These are phyloP conservation scores for Backusella parvicylindrica DNA, from an alignment of 192 early-diverging fungal genomes.

Conservation along the genomic window DNA sequence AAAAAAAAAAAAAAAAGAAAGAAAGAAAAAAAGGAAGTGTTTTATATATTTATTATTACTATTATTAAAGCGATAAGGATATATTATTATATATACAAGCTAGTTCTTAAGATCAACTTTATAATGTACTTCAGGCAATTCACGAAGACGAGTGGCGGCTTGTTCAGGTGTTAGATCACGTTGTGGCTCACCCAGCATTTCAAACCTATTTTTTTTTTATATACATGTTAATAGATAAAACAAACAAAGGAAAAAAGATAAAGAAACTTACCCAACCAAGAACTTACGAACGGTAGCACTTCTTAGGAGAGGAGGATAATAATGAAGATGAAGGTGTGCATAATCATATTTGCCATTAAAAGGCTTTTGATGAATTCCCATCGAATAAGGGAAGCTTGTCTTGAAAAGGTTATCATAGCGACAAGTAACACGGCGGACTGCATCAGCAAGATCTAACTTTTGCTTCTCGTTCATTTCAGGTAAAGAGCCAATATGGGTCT, in stretches of 20 bases:
- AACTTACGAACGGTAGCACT: conserved; percentile 92
- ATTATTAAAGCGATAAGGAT: neutral
- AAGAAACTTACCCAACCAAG: conserved; percentile 77
- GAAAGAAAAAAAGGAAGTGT: no score
- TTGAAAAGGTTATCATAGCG: conserved; percentile 93
- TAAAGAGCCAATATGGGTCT: conserved; percentile 57
- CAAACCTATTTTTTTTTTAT: no score
- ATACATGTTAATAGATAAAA: neutral
- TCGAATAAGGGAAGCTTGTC: conserved; percentile 93
- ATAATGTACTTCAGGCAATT: conserved; percentile 58
- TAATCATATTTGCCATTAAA: conserved; percentile 50
- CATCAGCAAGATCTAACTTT: conserved; percentile 67
- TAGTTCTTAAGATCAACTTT: conserved; percentile 23
- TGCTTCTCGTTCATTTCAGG: conserved; percentile 47
- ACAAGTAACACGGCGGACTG: conserved; percentile 70
- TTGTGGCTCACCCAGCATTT: conserved; percentile 91
- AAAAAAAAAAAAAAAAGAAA: neutral
- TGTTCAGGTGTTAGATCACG: conserved; percentile 94
- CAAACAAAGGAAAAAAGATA: neutral
- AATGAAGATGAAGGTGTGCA: conserved; percentile 89
- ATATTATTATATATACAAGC: neutral
- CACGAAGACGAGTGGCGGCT: conserved; percentile 71
- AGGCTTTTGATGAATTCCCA: conserved; percentile 93
- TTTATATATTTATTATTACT: no score
- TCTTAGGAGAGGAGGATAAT: conserved; percentile 92